Percentiles rank a stretch among this genome's conserved stretches.
These are phyloP conservation scores for Ogataea saltuana DNA, from an alignment of 805 yeast species.

Conservation along the genomic window DNA sequence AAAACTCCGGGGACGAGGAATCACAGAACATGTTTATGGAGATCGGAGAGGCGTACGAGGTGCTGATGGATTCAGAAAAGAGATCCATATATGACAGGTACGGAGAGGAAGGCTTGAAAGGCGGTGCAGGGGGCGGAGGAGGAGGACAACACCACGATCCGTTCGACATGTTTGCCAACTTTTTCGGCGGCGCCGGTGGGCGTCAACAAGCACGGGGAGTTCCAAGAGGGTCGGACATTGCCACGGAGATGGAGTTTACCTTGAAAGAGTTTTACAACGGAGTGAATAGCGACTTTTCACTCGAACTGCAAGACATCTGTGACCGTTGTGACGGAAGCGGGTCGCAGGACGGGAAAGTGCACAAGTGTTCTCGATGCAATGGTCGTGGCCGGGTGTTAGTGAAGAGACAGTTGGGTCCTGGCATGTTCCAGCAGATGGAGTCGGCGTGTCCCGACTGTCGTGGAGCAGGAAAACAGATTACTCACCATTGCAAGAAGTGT, in stretches of 20 bases:
- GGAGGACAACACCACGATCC: constrained; percentile 34
- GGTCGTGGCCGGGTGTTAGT: constrained; percentile 74
- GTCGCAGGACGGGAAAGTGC: constrained; percentile 71
- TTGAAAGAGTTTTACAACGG: constrained; percentile 75
- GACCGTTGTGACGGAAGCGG: constrained; percentile 82
- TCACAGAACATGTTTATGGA: constrained; percentile 88
- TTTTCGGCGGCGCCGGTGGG: constrained; percentile 47
- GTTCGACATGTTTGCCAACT: constrained; percentile 61
- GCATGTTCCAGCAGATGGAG: constrained; percentile 85
- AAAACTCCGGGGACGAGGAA: constrained; percentile 77
- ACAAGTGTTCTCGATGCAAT: constrained; percentile 64
- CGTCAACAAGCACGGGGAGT: constrained; percentile 38
- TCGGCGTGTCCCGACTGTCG: constrained; percentile 75
- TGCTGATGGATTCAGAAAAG: constrained; percentile 70
- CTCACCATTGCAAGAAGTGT: constrained; percentile 67
- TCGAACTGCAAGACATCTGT: constrained; percentile 76
- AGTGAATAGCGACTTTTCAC: constrained; percentile 53
- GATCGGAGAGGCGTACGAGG: constrained; percentile 91
- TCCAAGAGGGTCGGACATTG: constrained; percentile 59
- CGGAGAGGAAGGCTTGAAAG: constrained; percentile 74
- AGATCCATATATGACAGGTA: constrained; percentile 66
- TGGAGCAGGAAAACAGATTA: constrained; percentile 72
- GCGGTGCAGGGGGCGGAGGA: constrained; percentile 48
- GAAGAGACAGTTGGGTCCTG: constrained; percentile 79
- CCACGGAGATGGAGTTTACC: constrained; percentile 54